Percentiles rank a stretch among this genome's conserved stretches.
These are phyloP conservation scores for Saksenaea vasiformis DNA, from an alignment of 371 early-diverging fungal species.

Conservation along the genomic window DNA sequence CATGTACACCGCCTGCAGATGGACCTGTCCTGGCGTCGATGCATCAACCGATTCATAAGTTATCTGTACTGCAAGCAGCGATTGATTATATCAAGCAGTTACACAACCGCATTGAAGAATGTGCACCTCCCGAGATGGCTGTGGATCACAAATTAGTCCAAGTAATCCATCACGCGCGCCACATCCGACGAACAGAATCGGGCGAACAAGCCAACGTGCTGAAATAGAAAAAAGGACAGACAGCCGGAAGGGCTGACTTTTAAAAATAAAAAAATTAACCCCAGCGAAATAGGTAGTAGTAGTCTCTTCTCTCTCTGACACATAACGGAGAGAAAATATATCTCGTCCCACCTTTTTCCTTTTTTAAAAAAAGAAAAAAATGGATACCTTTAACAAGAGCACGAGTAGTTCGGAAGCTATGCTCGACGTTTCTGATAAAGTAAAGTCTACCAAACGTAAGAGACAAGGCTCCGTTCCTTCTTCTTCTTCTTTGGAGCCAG, in stretches of 20 bases:
- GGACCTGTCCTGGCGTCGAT: slow-evolving; percentile 36
- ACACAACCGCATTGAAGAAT: slow-evolving; percentile 5
- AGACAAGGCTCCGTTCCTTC: background rate
- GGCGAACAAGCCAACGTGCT: background rate
- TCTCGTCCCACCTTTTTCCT: background rate
- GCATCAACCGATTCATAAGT: slow-evolving; percentile 56
- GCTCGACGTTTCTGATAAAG: background rate
- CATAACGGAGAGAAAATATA: too few relatives aligned
- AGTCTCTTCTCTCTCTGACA: background rate
- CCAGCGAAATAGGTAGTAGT: too few relatives aligned
- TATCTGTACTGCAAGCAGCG: slow-evolving; percentile 69
- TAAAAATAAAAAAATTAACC: background rate
- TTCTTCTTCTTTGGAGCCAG: background rate
- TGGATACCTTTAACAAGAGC: background rate
- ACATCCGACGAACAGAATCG: background rate
- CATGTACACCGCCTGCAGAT: slow-evolving; percentile 48
- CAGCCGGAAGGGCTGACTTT: too few relatives aligned
- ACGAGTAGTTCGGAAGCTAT: background rate
- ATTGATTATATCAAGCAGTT: slow-evolving; percentile 68
- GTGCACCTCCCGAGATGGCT: background rate
- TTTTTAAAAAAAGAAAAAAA: background rate
- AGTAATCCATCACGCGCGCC: background rate
- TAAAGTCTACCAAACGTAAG: background rate
- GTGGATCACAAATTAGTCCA: background rate
- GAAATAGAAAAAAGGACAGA: background rate